These are phyloP conservation scores for Aurantiochytrium sp. DNA, from an alignment of 108 stramenopile species.

Conservation along the genomic window DNA sequence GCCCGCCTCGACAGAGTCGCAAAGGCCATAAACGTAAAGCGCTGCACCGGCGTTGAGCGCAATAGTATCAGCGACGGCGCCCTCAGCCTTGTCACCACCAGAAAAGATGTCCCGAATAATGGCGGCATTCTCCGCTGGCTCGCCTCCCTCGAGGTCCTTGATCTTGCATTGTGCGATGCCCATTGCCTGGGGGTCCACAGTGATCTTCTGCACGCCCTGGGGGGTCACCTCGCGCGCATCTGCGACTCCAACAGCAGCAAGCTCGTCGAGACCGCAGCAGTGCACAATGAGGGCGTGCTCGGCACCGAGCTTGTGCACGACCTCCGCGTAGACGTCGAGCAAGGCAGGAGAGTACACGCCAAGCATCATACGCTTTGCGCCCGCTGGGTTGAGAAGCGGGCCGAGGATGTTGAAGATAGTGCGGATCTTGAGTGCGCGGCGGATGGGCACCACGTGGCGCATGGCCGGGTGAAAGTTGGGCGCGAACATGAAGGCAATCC, in stretches of 20 bases:
- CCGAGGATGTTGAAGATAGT: conserved; percentile 96
- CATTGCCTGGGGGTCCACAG: conserved; percentile 74
- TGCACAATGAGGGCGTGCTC: conserved; percentile 95
- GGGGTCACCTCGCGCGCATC: conserved; percentile 21
- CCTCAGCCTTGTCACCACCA: conserved; percentile 64
- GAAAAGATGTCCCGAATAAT: conserved; percentile 72
- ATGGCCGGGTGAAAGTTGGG: conserved; percentile 95
- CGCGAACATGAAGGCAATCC: conserved; percentile 93
- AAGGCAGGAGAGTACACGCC: conserved; percentile 86
- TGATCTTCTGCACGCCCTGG: conserved; percentile 59
- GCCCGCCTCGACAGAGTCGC: conserved; percentile 77
- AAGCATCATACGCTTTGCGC: conserved; percentile 87
- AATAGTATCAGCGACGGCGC: conserved; percentile 84
- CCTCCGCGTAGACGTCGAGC: conserved; percentile 76
- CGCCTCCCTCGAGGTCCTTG: conserved; percentile 86
- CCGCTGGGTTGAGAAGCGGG: conserved; percentile 94
- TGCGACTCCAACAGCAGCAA: conserved; percentile 79
- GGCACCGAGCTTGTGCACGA: conserved; percentile 75
- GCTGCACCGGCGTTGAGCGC: conserved; percentile 93
- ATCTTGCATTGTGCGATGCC: conserved; percentile 78
- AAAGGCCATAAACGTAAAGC: conserved; percentile 84
- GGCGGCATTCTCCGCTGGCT: conserved; percentile 78
- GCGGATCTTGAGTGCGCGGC: conserved; percentile 81
- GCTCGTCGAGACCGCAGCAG: conserved; percentile 93
- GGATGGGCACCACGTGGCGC: conserved; percentile 86